phyloP scores from a whole-genome alignment of 805 yeast genomes.

The Suhomyces faveliae region DNA sequence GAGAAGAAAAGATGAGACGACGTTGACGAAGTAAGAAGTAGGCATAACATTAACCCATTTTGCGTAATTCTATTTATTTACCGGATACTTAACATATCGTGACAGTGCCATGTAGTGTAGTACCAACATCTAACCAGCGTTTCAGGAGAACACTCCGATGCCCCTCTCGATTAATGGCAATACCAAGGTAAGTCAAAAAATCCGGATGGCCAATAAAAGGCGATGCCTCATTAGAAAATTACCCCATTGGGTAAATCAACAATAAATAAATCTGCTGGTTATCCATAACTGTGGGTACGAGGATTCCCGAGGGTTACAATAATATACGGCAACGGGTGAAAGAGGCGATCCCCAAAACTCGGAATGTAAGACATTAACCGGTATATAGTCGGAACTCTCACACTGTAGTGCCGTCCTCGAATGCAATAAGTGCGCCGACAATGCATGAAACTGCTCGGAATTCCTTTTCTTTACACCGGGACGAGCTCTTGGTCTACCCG shows the following conservation, averaged over 20 bases:
- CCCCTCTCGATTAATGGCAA: not conserved
- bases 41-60: not conserved
- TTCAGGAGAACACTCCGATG: not conserved
- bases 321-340: not conserved
- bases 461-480: not conserved
- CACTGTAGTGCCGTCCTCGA: not conserved
- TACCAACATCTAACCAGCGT: not conserved
- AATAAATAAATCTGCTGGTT: slow-evolving; percentile 4
- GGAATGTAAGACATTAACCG: not conserved
- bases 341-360: not conserved
- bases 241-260: slow-evolving; percentile 1
- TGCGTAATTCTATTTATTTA: not conserved
- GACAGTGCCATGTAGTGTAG: not conserved
- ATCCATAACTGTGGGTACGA: not conserved
- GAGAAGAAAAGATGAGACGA: not conserved
- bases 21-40: not conserved
- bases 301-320: not conserved
- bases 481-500: not conserved
- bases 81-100: not conserved
- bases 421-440: not conserved
- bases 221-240: not conserved
- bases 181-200: not conserved
- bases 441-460: slow-evolving; percentile 2
- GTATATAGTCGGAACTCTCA: not conserved
- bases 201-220: not conserved